Evolutionary conservation across 495 filamentous ascomycete species (phyloP).

Genomic region (Podospora anserina): DNA sequence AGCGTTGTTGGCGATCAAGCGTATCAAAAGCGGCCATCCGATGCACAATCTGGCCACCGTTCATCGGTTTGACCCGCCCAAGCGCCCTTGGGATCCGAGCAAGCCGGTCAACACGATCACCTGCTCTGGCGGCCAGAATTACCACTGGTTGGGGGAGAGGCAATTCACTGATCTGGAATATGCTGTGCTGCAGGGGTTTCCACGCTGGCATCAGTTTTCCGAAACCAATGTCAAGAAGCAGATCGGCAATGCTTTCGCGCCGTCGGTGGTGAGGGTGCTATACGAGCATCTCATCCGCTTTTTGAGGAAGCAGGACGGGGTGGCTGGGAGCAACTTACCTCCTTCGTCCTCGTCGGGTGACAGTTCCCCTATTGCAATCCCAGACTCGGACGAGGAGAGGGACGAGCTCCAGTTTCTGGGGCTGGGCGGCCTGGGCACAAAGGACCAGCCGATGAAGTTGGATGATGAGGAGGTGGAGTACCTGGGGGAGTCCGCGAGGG

Average conservation of each 20-base stretch:
- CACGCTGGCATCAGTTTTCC: conserved; percentile 58
- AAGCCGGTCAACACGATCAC: conserved; percentile 61
- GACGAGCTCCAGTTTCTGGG: background rate
- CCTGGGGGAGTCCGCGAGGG: background rate
- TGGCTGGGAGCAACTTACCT: background rate
- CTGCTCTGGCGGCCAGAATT: conserved; percentile 61
- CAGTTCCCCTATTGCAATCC: background rate
- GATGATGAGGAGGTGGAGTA: background rate
- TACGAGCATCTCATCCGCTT: conserved; percentile 56
- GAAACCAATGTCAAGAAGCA: conserved; percentile 56
- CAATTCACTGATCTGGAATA: conserved; percentile 69
- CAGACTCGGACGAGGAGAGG: background rate
- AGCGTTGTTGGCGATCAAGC: conserved; percentile 34
- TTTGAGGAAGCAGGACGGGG: conserved; percentile 55
- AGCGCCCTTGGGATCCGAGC: conserved; percentile 35
- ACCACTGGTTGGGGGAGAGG: conserved; percentile 68
- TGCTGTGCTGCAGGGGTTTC: conserved; percentile 75
- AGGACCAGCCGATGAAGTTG: background rate
- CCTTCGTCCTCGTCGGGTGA: background rate
- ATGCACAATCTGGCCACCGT: conserved; percentile 30
- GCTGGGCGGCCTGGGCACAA: background rate
- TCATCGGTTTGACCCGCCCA: conserved; percentile 30
- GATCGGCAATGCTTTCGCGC: conserved; percentile 86
- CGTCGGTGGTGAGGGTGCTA: conserved; percentile 57
- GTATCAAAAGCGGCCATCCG: conserved; percentile 44